Conservation (phyloP, 257 asterid genomes). For the Forsythia viridissima region DNA sequence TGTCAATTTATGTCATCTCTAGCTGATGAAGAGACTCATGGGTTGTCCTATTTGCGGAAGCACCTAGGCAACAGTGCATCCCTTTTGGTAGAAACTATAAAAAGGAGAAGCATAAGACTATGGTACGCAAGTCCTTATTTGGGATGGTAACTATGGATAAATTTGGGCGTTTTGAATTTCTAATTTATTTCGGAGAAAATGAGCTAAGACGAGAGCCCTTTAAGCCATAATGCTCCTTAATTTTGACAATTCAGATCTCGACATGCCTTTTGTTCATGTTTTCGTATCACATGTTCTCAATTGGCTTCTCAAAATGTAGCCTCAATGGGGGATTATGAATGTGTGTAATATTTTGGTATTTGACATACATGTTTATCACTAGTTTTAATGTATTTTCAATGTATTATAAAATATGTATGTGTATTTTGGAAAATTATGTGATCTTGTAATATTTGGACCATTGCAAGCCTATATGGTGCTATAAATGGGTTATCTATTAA, state of each 20-base stretch:
- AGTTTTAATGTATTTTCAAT: no score
- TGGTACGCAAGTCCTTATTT: conserved; percentile 48
- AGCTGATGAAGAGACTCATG: conserved; percentile 91
- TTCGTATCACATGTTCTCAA: conserved; percentile 79
- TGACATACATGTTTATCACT: no score
- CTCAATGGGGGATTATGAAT: conserved; percentile 33
- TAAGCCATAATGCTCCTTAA: conserved; percentile 80
- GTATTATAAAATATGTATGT: no score
- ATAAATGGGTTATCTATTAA: no score
- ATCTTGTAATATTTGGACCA: no score
- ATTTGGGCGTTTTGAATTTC: conserved; percentile 76
- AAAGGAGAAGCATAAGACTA: conserved; percentile 57
- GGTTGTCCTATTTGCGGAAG: conserved; percentile 84
- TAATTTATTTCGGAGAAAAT: conserved; percentile 73
- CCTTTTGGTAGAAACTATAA: conserved; percentile 74
- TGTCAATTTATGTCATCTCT: conserved; percentile 89
- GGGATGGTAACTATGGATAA: conserved; percentile 77
- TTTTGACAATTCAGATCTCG: conserved; percentile 92
- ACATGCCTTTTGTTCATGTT: conserved; percentile 90
- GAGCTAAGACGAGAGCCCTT: conserved; percentile 59
- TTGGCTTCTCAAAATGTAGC: conserved; percentile 81
- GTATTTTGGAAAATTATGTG: no score
- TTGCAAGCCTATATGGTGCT: no score
- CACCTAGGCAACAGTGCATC: conserved; percentile 82
- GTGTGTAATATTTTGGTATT: no score